Conservation (phyloP, 805 yeast species). For the Starmera quercuum region DNA sequence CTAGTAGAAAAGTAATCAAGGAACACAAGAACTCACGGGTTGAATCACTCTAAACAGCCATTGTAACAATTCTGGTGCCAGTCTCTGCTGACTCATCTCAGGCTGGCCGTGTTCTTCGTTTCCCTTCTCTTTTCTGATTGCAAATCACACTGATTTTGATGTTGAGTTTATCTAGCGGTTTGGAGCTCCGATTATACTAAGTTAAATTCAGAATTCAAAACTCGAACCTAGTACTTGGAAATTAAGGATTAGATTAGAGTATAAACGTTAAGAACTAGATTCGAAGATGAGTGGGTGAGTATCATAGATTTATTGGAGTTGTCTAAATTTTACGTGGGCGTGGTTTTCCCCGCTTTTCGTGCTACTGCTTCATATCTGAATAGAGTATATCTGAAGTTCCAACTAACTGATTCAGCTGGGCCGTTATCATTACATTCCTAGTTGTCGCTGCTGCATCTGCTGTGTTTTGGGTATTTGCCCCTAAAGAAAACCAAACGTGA, state of each 20-base stretch:
- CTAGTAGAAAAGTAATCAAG: not conserved
- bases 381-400: not conserved
- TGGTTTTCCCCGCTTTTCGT: not conserved
- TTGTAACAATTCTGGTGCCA: slow-evolving; percentile 29
- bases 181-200: too few relatives aligned
- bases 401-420: slow-evolving; percentile 11
- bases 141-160: not conserved
- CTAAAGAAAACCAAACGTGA: slow-evolving; percentile 68
- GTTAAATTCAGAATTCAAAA: too few relatives aligned
- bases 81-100: slow-evolving; percentile 1
- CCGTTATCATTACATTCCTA: slow-evolving; percentile 58
- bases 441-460: slow-evolving; percentile 50
- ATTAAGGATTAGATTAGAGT: too few relatives aligned
- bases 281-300: slow-evolving; percentile 40
- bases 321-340: not conserved
- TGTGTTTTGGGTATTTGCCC: slow-evolving; percentile 81
- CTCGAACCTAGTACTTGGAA: too few relatives aligned
- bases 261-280: not conserved
- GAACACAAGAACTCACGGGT: slow-evolving; percentile 27
- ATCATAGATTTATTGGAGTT: not conserved
- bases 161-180: not conserved
- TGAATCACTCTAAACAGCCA: slow-evolving; percentile 54
- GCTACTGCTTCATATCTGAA: not conserved
- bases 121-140: not conserved
- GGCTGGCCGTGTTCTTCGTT: not conserved